Evolutionary conservation across 2,329 filamentous ascomycete species (phyloP).

Genomic region (Colletotrichum theobromicola): DNA sequence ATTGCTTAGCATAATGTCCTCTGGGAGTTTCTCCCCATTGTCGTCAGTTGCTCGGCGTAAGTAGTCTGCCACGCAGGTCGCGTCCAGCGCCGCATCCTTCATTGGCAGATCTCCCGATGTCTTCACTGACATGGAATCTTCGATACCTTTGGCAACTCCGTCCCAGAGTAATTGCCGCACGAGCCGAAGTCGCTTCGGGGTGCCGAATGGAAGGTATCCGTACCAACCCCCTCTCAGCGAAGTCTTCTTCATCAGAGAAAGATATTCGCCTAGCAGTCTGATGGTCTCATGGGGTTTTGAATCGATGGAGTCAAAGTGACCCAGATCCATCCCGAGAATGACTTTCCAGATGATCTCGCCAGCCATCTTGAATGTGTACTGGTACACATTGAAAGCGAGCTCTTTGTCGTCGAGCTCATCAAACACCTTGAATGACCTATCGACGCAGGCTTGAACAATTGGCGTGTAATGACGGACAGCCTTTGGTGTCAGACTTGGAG

Average conservation of each 20-base stretch:
- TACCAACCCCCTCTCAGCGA: background rate
- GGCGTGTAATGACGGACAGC: background rate
- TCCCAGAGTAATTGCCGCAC: background rate
- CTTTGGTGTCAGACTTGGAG: conserved; percentile 1
- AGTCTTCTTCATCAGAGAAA: conserved; percentile 10
- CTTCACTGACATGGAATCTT: background rate
- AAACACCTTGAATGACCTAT: background rate
- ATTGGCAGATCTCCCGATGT: background rate
- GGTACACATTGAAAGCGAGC: conserved; percentile 7
- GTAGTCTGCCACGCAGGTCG: conserved; percentile 5
- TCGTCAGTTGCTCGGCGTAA: background rate
- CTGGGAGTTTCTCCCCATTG: background rate
- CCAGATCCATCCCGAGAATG: background rate
- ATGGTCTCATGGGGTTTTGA: background rate
- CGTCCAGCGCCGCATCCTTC: background rate
- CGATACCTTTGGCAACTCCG: background rate
- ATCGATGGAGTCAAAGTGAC: conserved; percentile 1
- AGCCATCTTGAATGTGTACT: conserved; percentile 4
- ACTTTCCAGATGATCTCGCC: conserved; percentile 1
- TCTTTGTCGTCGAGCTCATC: background rate
- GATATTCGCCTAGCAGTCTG: background rate
- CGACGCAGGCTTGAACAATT: background rate
- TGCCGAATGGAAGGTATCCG: background rate
- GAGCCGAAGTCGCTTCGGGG: background rate
- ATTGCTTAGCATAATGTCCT: background rate